Conservation (phyloP, 179 eudicot genomes). For the Sideroxylon spinosum region DNA sequence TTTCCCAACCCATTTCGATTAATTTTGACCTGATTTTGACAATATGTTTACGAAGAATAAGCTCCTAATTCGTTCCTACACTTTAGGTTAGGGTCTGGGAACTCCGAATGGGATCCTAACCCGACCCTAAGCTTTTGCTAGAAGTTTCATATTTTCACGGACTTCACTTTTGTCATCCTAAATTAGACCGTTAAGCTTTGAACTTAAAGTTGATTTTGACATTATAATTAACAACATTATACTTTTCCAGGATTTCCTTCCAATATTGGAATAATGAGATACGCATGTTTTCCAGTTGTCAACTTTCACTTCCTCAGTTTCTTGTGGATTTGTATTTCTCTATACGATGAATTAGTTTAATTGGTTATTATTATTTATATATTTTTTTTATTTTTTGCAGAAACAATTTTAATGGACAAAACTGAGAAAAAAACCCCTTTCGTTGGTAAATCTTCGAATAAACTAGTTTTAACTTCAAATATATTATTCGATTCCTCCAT, state of each 20-base stretch:
- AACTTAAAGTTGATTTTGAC: too few species aligned
- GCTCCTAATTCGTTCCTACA: too few species aligned
- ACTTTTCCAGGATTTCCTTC: constrained; percentile 54
- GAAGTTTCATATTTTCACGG: too few species aligned
- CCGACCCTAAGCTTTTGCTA: too few species aligned
- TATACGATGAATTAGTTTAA: background rate
- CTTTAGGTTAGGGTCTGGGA: too few species aligned
- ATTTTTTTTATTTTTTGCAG: too few species aligned
- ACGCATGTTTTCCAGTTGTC: constrained; percentile 55
- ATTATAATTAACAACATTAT: background rate
- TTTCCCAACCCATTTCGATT: too few species aligned
- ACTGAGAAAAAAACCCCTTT: constrained; percentile 70
- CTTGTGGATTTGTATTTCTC: background rate
- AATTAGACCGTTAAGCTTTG: too few species aligned
- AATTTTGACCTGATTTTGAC: too few species aligned
- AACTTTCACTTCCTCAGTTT: constrained; percentile 12
- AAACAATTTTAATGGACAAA: constrained; percentile 59
- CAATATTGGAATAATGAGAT: constrained; percentile 59
- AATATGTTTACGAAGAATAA: too few species aligned
- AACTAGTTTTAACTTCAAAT: background rate
- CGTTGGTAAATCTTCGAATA: constrained; percentile 38
- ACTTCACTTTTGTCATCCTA: too few species aligned
- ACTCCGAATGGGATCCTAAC: too few species aligned
- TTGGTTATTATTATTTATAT: background rate
- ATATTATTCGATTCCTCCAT: background rate